Base-by-base conservation (phyloP, 768 basidiomycete species). In the Lanmaoa rubissima region DNA sequence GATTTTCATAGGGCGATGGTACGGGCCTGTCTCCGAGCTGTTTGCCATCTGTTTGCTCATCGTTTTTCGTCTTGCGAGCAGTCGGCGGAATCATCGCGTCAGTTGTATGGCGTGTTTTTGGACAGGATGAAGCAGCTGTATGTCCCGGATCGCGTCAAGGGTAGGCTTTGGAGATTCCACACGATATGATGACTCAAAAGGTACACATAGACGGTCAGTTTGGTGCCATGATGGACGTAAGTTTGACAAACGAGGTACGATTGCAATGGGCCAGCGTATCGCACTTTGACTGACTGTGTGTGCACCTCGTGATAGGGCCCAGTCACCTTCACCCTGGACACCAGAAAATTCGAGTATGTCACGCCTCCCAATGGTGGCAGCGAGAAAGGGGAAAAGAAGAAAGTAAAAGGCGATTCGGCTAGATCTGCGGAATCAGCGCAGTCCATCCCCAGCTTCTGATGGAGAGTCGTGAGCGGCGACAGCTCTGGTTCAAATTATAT, bases 1-100 rank as follows among this genome's bases (percentile, higher is more conserved):
- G 94, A 97, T 71, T 98, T 98, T 64, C 94, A 95, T 73, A 82
- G 82, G 19, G 90, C 94, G 7, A 97, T 97, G 94, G 94, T 93
- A 54, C 19, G 82, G 28, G 1, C 65, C 38, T 46, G 28, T 41
- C 49, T 42, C 51, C 39, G 44, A 57, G 12, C 17, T 4, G 7
- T 28, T 28, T n/a, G 8, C 35, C 8, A 17, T 13, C 13, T 28
- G 34, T 28, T 42, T 9, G 16, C 34, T 35, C 39, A 4, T 39
- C 36, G n/a, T 14, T 11, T 47, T 16, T 14, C 21, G 2, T 19
- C 38, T 46, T 35, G 44, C n/a, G n/a, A 16, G n/a, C 66, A 94
- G 94, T 71, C 85, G 1, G 73, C 87, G 36, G 85, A 86, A 54
- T 69, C 81, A 19, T 90, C 92, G 14, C 81, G 82, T 62, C 73